These are phyloP conservation scores for Suhomyces vadensis DNA, from an alignment of 805 yeast genomes.

Conservation along the genomic window DNA sequence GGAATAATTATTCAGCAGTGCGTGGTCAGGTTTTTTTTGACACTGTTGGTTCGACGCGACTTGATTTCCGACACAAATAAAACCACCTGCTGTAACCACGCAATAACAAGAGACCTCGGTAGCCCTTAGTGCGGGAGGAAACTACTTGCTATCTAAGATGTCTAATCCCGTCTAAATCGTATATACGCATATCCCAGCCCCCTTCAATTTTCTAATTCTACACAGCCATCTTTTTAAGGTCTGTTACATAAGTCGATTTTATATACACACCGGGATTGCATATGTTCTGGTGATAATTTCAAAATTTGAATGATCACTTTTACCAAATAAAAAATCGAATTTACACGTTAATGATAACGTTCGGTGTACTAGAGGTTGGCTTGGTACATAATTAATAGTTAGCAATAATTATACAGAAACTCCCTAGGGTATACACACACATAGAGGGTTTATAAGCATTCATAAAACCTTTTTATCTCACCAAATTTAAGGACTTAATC, in stretches of 20 bases:
- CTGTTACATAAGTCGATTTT: slow-evolving; percentile 1
- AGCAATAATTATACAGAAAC: not conserved
- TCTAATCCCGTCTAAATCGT: no score
- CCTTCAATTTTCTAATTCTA: no score
- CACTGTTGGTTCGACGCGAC: not conserved
- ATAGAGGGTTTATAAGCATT: not conserved
- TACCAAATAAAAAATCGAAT: slow-evolving; percentile 1
- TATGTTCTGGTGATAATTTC: slow-evolving; percentile 3
- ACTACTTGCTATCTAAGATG: no score
- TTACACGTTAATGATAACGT: slow-evolving; percentile 1
- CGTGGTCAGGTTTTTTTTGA: slow-evolving; percentile 1
- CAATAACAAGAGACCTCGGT: no score
- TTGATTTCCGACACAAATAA: not conserved
- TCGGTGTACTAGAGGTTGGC: not conserved
- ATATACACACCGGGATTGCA: slow-evolving; percentile 1
- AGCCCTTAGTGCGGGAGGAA: no score
- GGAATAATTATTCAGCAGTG: not conserved
- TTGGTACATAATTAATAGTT: not conserved
- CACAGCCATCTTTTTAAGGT: not conserved
- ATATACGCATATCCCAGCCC: no score
- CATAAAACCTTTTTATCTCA: not conserved
- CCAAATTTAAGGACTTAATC: not conserved
- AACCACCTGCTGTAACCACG: not conserved
- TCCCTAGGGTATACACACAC: not conserved
- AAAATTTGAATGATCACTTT: slow-evolving; percentile 10